Evolutionary conservation across 2,329 filamentous ascomycete species (phyloP).

Genomic region (Botrytis squamosa): DNA sequence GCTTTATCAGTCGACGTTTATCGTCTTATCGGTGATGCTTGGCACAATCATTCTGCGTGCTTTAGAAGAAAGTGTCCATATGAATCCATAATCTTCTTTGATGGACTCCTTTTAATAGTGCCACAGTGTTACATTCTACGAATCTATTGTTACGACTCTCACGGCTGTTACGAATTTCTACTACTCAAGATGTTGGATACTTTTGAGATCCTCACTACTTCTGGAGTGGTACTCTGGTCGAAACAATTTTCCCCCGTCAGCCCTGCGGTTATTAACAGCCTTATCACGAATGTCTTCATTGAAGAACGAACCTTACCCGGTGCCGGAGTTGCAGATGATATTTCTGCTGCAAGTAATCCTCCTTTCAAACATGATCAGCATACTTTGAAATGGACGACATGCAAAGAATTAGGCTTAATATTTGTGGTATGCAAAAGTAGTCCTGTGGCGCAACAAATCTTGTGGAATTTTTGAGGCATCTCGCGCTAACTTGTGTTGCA

Average conservation of each 20-base stretch:
- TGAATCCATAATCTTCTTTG: slow-evolving; percentile 11
- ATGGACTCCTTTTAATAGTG: slow-evolving; percentile 5
- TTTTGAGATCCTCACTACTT: slow-evolving; percentile 95
- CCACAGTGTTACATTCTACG: not conserved
- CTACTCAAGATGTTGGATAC: slow-evolving; percentile 75
- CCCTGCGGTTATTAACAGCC: slow-evolving; percentile 82
- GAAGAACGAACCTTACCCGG: slow-evolving; percentile 74
- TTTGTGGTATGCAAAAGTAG: slow-evolving; percentile 67
- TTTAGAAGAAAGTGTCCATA: slow-evolving; percentile 16
- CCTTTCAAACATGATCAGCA: slow-evolving; percentile 90
- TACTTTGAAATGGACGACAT: slow-evolving; percentile 88
- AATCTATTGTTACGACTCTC: not conserved
- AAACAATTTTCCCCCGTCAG: slow-evolving; percentile 78
- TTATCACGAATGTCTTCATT: slow-evolving; percentile 96
- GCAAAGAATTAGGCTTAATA: slow-evolving; percentile 90
- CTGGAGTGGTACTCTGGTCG: slow-evolving; percentile 96
- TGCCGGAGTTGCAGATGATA: slow-evolving; percentile 58
- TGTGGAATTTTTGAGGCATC: not conserved
- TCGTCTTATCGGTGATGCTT: slow-evolving; percentile 21
- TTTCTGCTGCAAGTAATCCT: slow-evolving; percentile 62
- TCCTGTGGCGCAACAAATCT: slow-evolving; percentile 4
- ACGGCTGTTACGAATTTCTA: not conserved
- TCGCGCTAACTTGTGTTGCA: slow-evolving; percentile 41
- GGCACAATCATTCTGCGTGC: not conserved
- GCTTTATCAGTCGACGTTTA: slow-evolving; percentile 15